Evolutionary conservation across 106 monocot genomes (phyloP).

Genomic region (Gastrodia elata): DNA sequence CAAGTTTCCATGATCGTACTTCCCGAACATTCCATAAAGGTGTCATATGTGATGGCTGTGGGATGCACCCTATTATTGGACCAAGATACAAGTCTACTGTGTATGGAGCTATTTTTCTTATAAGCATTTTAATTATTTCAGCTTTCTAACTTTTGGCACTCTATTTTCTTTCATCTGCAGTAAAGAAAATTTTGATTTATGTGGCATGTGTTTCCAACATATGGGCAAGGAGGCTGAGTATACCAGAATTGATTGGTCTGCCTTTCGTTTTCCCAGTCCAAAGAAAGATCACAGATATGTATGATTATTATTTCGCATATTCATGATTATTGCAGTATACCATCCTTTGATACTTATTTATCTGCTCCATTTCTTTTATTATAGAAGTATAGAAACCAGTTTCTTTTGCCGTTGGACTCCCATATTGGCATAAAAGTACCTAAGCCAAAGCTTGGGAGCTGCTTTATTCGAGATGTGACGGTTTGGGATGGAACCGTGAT

Average conservation of each 20-base stretch:
- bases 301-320: conserved; percentile 1
- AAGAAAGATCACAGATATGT: conserved; percentile 24
- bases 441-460: conserved; percentile 45
- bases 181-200: conserved; percentile 20
- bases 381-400: conserved; percentile 11
- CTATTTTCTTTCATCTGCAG: neutral
- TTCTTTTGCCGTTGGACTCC: neutral
- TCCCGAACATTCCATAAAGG: conserved; percentile 46
- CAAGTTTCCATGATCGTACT: conserved; percentile 5
- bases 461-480: conserved; percentile 67
- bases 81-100: conserved; percentile 76
- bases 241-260: conserved; percentile 10
- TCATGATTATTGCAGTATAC: neutral
- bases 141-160: conserved; percentile 1
- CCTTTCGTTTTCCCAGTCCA: conserved; percentile 11
- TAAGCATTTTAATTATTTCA: neutral
- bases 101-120: conserved; percentile 26
- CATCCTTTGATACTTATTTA: neutral
- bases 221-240: conserved; percentile 15
- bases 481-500: conserved; percentile 72
- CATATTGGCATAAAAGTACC: conserved; percentile 13
- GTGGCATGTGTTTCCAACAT: conserved; percentile 8
- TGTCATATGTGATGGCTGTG: conserved; percentile 73
- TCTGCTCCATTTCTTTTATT: neutral
- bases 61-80: conserved; percentile 76